A percentile compares a stretch with the other conserved stretches of the same genome.
Evolutionary conservation across 2,329 filamentous ascomycete genomes (phyloP).

Genomic region (Nigrospora oryzae): DNA sequence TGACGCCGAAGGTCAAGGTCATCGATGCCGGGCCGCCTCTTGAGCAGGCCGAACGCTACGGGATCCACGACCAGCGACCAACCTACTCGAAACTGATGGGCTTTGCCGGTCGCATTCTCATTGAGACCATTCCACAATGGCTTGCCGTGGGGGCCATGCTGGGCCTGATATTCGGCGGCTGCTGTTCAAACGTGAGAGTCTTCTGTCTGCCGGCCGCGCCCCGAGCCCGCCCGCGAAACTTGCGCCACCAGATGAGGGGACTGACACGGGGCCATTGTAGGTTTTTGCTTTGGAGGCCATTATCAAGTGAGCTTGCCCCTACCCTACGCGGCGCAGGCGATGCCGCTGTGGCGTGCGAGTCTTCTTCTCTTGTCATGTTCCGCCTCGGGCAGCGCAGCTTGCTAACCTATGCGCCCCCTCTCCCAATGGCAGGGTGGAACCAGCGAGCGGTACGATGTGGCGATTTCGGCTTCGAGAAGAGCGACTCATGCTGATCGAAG

Average conservation of each 20-base stretch:
- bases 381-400: too few species aligned
- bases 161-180: conserved; percentile 86
- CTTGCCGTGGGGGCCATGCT: conserved; percentile 61
- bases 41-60: conserved; percentile 46
- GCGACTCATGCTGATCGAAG: background rate
- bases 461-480: too few species aligned
- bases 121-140: conserved; percentile 54
- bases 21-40: conserved; percentile 46
- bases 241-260: conserved; percentile 4
- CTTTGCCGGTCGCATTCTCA: conserved; percentile 42
- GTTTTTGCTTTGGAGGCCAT: conserved; percentile 96
- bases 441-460: conserved; percentile 60
- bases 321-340: background rate
- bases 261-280: conserved; percentile 33
- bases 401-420: too few species aligned
- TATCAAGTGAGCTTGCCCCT: conserved; percentile 61
- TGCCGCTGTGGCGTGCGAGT: too few species aligned
- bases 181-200: conserved; percentile 74
- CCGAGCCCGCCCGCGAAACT: background rate
- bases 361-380: too few species aligned
- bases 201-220: too few species aligned
- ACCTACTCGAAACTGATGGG: conserved; percentile 41
- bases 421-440: conserved; percentile 55
- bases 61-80: conserved; percentile 43
- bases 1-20: conserved; percentile 40